Evolutionary conservation across 257 asterid species (phyloP).

Genomic region (Misopates orontium): DNA sequence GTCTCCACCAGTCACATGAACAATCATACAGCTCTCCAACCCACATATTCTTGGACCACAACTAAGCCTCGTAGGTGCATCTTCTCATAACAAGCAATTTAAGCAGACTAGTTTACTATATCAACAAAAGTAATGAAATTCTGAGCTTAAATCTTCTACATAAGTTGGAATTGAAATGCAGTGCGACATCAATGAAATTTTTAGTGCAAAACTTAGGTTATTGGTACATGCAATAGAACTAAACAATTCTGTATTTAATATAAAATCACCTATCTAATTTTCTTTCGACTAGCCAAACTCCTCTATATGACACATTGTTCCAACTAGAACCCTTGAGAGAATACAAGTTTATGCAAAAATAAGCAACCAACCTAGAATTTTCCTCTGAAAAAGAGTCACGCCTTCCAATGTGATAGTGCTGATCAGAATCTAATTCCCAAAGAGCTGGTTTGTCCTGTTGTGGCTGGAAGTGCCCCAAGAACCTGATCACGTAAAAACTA

Average conservation of each 20-base stretch:
- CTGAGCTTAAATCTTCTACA: background rate
- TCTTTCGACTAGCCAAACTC: too few relatives aligned
- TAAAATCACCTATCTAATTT: too few relatives aligned
- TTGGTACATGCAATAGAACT: too few relatives aligned
- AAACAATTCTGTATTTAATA: too few relatives aligned
- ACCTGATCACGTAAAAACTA: slow-evolving; percentile 49
- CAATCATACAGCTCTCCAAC: background rate
- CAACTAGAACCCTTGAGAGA: too few relatives aligned
- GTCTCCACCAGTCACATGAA: background rate
- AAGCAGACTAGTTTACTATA: background rate
- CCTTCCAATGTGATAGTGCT: slow-evolving; percentile 60
- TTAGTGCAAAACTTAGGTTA: too few relatives aligned
- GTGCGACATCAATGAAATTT: too few relatives aligned
- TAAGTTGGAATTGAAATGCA: too few relatives aligned
- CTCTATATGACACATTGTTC: too few relatives aligned
- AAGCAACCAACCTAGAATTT: slow-evolving; percentile 51
- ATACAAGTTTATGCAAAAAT: background rate
- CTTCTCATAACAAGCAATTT: slow-evolving; percentile 9
- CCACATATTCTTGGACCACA: background rate
- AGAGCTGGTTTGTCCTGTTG: slow-evolving; percentile 81
- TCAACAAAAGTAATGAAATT: background rate
- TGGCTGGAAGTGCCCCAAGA: slow-evolving; percentile 94
- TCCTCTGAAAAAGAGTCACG: slow-evolving; percentile 55
- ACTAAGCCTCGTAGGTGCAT: background rate
- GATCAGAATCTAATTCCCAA: slow-evolving; percentile 93